Evolutionary conservation across 768 basidiomycete species (phyloP), one percentile per base, ranked within the genome.

Genomic region (Obba rivulosa): DNA sequence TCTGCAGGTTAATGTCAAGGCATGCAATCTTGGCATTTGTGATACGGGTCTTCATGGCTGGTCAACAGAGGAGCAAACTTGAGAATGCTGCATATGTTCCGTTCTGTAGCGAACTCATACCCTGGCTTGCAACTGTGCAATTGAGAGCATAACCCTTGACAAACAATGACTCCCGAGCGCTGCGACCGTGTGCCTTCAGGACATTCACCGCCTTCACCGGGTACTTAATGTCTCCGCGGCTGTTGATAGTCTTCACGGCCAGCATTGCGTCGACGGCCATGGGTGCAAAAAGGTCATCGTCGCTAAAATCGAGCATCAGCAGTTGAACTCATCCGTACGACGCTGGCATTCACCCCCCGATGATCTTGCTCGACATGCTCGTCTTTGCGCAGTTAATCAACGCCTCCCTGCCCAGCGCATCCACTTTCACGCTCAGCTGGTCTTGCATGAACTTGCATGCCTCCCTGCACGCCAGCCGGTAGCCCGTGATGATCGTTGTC

Each of bases 261-360:
- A 93, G 79, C 92, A 99, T 98, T 23, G 96, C 96, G 57, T 98
- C 94, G 13, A 99, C 96, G 43, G 95, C 93, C 85, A 99, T 90
- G 40, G 96, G 95, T 10, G 95, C 94, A 66, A 98, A 99, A 45
- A 98, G 75, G 64, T 96, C 94, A 59, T 95, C 94, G 65, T 99
- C 96, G 48, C 96, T 98, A 60, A 11, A 24, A 39, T 42, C 41
- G 18, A 48, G 22, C 16, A 23, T 31, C 28, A 31, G 28, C 28
- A 31, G 13, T 13, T 7, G 28, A 31, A 31, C 28, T 31, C 13
- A 31, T 20, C 18, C 22, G 21, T 20, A 1, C 13, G 21, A 13
- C 10, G 16, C 9, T 3, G 21, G 13, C 8, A 78, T 90, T 67
- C 68, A 97, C 96, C 81, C 87, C 65, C 91, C 88, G 57, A 99